Evolutionary conservation across 2,329 filamentous ascomycete species (phyloP), one percentile per base, ranked within the genome.

Genomic region (Colletotrichum zoysiae): DNA sequence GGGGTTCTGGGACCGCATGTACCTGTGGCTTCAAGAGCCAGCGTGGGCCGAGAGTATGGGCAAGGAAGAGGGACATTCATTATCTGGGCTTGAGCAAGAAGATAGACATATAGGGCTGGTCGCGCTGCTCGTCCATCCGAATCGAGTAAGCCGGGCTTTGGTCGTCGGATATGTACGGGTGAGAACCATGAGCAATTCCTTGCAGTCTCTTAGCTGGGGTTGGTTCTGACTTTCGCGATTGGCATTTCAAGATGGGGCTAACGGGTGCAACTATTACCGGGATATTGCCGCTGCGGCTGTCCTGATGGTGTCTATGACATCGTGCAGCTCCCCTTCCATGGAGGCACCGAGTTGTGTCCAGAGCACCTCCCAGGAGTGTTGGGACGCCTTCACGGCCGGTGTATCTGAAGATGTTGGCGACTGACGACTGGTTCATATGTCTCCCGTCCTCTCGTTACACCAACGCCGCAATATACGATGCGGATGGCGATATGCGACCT

Each of bases 41-140:
- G 8, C 33, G 23, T 26, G n/a, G 50, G n/a, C 30, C n/a, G 48
- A 4, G 35, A 35, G 58, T 38, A n/a, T 35, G 30, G 2, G 33
- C 14, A 38, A 11, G 30, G 5, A 20, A 38, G 48, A 26, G 46
- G 59, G 46, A 5, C 59, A 5, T 60, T 60, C 59, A 5, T 60
- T 60, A 23, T 33, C 60, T 16, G n/a, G 62, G 16, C 20, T 33
- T 56, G 51, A 33, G 26, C 40, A 65, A 48, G n/a, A 57, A 56
- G 8, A 42, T 38, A 55, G 62, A 2, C 46, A 48, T 9, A 42
- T 38, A 65, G 62, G 38, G 61, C 50, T 64, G 61, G 35, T 48
- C 51, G 33, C 16, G 26, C 20, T 11, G n/a, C 56, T 7, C 38
- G 23, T 20, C n/a, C 26, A 16, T 30, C 62, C 18, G 16, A 50